Percentiles rank a stretch among this genome's conserved stretches.
phyloP scores from a whole-genome alignment of 1,284 basidiomycete genomes.

The Trichosporon inkin region DNA sequence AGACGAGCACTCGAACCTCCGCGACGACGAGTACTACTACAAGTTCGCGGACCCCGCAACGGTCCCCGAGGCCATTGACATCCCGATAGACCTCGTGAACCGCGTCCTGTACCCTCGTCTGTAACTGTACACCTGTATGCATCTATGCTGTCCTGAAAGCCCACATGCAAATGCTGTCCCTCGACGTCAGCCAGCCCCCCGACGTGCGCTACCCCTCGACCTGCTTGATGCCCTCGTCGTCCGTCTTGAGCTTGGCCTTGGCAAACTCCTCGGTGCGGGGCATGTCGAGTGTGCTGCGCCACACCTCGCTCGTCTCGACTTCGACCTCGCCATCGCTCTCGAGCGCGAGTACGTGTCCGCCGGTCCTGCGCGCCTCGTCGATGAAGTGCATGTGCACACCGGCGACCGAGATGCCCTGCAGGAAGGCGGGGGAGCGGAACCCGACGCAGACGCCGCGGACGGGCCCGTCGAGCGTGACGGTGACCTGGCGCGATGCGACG shows the following conservation, averaged over 20 bases:
- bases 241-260: conserved; percentile 12
- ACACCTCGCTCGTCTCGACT: conserved; percentile 12
- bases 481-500: conserved; percentile 16
- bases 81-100: conserved; percentile 75
- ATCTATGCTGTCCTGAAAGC: neutral
- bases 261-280: conserved; percentile 16
- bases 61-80: conserved; percentile 67
- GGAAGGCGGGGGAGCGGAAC: conserved; percentile 18
- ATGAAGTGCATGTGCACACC: conserved; percentile 26
- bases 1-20: conserved; percentile 15
- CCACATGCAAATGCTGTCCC: neutral
- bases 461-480: conserved; percentile 6
- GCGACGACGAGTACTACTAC: conserved; percentile 29
- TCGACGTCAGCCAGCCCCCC: too few species aligned
- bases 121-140: conserved; percentile 7
- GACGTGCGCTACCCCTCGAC: conserved; percentile 15
- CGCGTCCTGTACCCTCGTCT: conserved; percentile 58
- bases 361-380: conserved; percentile 11
- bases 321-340: conserved; percentile 22
- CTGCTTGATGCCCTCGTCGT: conserved; percentile 15
- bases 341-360: conserved; percentile 21
- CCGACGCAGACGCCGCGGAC: conserved; percentile 16
- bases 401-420: conserved; percentile 18
- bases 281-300: conserved; percentile 16
- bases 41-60: conserved; percentile 48